Percentiles rank a stretch among this genome's conserved stretches.
Evolutionary conservation across 805 yeast genomes (phyloP).

Genomic region (Wickerhamiella hasegawae): DNA sequence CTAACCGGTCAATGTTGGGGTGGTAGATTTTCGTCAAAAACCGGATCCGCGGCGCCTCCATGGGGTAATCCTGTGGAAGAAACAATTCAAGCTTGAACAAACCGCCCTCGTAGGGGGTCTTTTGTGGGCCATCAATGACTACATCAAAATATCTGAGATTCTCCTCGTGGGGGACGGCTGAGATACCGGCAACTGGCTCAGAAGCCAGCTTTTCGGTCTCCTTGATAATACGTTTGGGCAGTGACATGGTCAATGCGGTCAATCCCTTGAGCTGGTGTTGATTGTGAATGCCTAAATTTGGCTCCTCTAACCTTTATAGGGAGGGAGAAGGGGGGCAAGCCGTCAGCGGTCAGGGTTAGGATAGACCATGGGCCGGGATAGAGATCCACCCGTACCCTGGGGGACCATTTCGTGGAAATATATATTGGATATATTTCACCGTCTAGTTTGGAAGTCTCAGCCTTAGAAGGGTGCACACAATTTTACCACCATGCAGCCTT

Average conservation of each 20-base stretch:
- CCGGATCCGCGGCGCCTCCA: constrained; percentile 94
- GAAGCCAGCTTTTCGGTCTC: constrained; percentile 85
- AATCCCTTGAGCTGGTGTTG: too few relatives aligned
- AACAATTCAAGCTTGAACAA: constrained; percentile 68
- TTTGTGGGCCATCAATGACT: constrained; percentile 76
- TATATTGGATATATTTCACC: too few relatives aligned
- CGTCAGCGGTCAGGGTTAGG: too few relatives aligned
- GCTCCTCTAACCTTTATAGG: too few relatives aligned
- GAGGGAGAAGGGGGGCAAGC: too few relatives aligned
- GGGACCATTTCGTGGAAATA: too few relatives aligned
- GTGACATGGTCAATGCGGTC: constrained; percentile 11
- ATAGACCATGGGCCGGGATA: too few relatives aligned
- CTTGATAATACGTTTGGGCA: constrained; percentile 89
- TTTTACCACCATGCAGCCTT: constrained; percentile 6
- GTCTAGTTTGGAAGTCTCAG: too few relatives aligned
- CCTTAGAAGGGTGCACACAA: too few relatives aligned
- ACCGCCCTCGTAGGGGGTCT: constrained; percentile 78
- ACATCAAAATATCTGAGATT: constrained; percentile 88
- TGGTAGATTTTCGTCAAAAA: constrained; percentile 89
- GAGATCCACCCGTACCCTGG: too few relatives aligned
- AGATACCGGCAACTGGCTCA: constrained; percentile 94
- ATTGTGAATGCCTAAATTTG: too few relatives aligned
- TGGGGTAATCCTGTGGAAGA: constrained; percentile 93
- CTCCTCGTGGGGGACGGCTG: constrained; percentile 86
- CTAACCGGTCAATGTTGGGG: constrained; percentile 89